Conservation (phyloP, 176 grass and related monocot genomes). For the Avena insularis region DNA sequence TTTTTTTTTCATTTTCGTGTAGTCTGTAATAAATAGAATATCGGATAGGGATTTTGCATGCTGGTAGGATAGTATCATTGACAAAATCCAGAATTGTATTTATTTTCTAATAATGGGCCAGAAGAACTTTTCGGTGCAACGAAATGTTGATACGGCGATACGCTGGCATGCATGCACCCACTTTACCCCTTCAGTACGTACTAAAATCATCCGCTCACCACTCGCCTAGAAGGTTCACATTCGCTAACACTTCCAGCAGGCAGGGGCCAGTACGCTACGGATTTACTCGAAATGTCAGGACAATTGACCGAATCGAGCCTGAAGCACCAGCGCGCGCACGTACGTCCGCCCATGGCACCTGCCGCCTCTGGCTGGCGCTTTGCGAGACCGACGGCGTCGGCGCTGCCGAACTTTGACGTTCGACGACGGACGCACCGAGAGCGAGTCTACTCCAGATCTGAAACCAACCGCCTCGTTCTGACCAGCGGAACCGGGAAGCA, state of each 20-base stretch:
- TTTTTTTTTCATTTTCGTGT: too few species aligned
- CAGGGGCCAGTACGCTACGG: too few species aligned
- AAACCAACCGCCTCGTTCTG: constrained; percentile 25
- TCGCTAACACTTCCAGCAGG: too few species aligned
- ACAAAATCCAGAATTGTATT: too few species aligned
- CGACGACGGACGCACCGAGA: constrained; percentile 13
- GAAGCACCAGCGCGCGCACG: neutral
- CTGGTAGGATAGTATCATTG: too few species aligned
- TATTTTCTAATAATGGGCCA: too few species aligned
- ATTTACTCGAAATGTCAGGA: neutral
- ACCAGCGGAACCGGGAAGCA: constrained; percentile 42
- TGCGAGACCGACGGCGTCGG: neutral
- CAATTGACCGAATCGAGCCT: neutral
- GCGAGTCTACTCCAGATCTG: neutral
- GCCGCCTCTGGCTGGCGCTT: neutral
- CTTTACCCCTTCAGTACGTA: neutral
- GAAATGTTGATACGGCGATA: neutral
- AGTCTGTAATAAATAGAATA: too few species aligned
- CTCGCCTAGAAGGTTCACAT: neutral
- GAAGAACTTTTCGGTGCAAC: too few species aligned
- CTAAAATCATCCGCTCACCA: neutral
- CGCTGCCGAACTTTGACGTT: constrained; percentile 52
- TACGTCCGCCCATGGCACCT: neutral
- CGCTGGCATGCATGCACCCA: neutral
- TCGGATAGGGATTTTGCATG: too few species aligned